Percentiles rank a stretch among this genome's conserved stretches.
phyloP scores from a whole-genome alignment of 768 basidiomycete genomes.

The Russula griseocarnosa region DNA sequence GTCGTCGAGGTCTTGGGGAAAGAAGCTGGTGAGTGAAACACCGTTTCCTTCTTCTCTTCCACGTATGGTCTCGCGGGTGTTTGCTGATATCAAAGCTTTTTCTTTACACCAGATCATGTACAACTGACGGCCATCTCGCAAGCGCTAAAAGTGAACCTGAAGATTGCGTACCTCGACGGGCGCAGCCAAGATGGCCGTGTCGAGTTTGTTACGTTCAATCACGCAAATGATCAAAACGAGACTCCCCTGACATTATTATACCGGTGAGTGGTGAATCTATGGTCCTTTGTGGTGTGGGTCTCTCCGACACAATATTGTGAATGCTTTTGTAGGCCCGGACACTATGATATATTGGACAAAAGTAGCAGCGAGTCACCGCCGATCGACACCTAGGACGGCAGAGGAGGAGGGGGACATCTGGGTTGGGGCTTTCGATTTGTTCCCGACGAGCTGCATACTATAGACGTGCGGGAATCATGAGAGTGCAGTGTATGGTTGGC shows the following conservation, averaged over 20 bases:
- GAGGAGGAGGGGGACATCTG: neutral
- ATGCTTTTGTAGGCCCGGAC: conserved; percentile 62
- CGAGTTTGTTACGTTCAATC: conserved; percentile 63
- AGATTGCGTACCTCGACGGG: conserved; percentile 80
- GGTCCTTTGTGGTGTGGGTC: neutral
- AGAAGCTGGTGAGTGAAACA: conserved; percentile 61
- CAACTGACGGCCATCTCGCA: conserved; percentile 75
- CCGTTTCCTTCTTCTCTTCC: no score
- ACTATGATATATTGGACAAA: conserved; percentile 70
- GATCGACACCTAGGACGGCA: neutral
- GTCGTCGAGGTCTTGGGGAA: conserved; percentile 75
- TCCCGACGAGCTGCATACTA: no score
- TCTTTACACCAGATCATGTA: conserved; percentile 56
- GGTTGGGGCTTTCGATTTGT: neutral
- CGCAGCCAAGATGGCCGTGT: conserved; percentile 47
- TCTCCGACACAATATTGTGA: conserved; percentile 12
- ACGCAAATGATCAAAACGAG: conserved; percentile 42
- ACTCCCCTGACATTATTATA: conserved; percentile 69
- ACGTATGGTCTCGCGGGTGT: neutral
- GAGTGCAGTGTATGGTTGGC: no score
- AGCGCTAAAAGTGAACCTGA: conserved; percentile 61
- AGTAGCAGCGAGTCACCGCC: conserved; percentile 31
- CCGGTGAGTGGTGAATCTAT: conserved; percentile 48
- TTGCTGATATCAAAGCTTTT: neutral
- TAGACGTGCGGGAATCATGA: no score